Evolutionary conservation across 169 alveolate species (phyloP).

Genomic region (Blepharisma undulans): DNA sequence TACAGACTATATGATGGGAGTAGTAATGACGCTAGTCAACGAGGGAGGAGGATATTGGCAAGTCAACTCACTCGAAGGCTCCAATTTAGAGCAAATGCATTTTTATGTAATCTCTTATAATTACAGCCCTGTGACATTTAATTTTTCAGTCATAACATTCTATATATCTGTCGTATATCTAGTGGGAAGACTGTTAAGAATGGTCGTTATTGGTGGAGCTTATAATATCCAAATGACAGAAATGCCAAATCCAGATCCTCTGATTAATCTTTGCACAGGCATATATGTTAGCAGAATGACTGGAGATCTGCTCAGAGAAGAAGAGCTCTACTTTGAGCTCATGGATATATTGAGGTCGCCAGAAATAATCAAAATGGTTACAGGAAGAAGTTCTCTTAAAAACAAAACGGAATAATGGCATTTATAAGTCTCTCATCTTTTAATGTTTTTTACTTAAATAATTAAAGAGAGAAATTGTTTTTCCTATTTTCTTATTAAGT

Average conservation of each 20-base stretch:
- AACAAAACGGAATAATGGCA: neutral
- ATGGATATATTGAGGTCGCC: conserved; percentile 28
- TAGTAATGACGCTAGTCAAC: neutral
- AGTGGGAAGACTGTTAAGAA: conserved; percentile 1
- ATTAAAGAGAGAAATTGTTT: too few species aligned
- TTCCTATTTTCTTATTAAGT: neutral
- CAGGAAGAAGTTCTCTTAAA: conserved; percentile 2
- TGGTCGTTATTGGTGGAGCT: neutral
- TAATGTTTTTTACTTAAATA: too few species aligned
- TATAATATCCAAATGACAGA: neutral
- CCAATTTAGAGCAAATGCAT: neutral
- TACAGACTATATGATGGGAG: neutral
- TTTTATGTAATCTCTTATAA: conserved; percentile 13
- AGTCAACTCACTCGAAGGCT: neutral
- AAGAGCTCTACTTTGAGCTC: neutral
- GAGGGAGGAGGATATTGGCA: neutral
- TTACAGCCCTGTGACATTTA: neutral
- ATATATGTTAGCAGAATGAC: conserved; percentile 2
- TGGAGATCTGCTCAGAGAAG: neutral
- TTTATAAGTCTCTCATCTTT: too few species aligned
- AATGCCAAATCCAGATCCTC: neutral
- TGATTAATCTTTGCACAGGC: neutral
- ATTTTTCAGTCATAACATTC: conserved; percentile 25
- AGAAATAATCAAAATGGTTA: neutral
- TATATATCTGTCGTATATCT: conserved; percentile 22